Percentiles rank a stretch among this genome's conserved stretches.
Evolutionary conservation across 2,329 filamentous ascomycete species (phyloP).

Genomic region (Helminthosporium solani): DNA sequence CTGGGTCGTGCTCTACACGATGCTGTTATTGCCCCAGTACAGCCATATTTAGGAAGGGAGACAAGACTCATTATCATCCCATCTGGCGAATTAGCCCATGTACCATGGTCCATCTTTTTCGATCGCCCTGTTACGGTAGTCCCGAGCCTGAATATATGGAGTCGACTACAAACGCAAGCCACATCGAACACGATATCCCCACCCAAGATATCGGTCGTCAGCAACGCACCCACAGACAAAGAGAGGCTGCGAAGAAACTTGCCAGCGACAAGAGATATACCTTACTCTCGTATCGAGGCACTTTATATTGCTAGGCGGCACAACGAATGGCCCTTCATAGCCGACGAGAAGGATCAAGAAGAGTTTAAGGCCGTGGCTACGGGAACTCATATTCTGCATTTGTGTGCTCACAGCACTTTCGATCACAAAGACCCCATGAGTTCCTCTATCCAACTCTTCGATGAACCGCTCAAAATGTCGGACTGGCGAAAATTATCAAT

Average conservation of each 20-base stretch:
- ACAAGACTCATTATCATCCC: slow-evolving; percentile 10
- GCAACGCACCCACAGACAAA: slow-evolving; percentile 8
- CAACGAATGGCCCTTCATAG: slow-evolving; percentile 4
- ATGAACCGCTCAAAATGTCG: slow-evolving; percentile 7
- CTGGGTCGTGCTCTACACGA: neutral
- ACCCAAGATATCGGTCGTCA: slow-evolving; percentile 9
- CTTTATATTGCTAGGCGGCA: slow-evolving; percentile 9
- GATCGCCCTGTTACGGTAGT: slow-evolving; percentile 9
- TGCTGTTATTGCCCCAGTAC: slow-evolving; percentile 1
- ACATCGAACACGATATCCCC: neutral
- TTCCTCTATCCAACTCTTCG: slow-evolving; percentile 10
- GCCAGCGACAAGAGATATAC: slow-evolving; percentile 7
- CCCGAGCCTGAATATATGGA: slow-evolving; percentile 12
- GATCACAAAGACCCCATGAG: slow-evolving; percentile 5
- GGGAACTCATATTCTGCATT: slow-evolving; percentile 8
- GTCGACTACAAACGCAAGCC: slow-evolving; percentile 4
- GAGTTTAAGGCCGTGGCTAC: slow-evolving; percentile 5
- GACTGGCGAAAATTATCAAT: slow-evolving; percentile 9
- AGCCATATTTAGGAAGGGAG: slow-evolving; percentile 2
- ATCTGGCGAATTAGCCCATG: slow-evolving; percentile 12
- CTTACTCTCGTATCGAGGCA: slow-evolving; percentile 13
- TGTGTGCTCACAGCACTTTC: slow-evolving; percentile 14
- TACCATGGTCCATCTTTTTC: slow-evolving; percentile 14
- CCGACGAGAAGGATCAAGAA: slow-evolving; percentile 8
- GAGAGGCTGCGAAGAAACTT: slow-evolving; percentile 2